Evolutionary conservation across 208 protist species (phyloP), one percentile per base, ranked within the genome.

Genomic region (Blechomonas ayalai): DNA sequence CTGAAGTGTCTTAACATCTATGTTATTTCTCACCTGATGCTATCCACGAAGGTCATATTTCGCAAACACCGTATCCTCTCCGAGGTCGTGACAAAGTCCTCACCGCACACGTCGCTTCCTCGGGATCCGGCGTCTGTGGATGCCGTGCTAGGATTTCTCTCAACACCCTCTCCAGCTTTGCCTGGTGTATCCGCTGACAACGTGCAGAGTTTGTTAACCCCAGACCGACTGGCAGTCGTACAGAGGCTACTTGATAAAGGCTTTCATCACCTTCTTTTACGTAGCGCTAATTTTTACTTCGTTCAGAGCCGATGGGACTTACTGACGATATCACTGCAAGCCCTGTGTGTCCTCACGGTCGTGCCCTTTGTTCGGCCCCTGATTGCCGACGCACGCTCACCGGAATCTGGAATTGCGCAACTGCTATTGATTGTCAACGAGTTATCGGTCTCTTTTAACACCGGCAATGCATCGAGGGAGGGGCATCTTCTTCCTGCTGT

Each of bases 1-100:
- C 58, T 93, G 37, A 72, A 76, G 19, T 88, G 77, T 42, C 47
- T 90, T 29, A 87, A 86, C 42, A 75, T 74, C 20, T 93, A 90
- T 67, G 47, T 86, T 15, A 59, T 88, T 34, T 71, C 72, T 16
- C 74, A 90, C 43, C 52, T 93, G 25, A 86, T 93, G 77, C 64
- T 90, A 13, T 70, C 73, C 13, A 90, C 84, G 2, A 72, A 78
- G 38, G 84, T 90, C 12, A 55, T 90, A 25, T 93, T 93, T 51
- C 63, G 77, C 22, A 80, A 78, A 44, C 84, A 93, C 59, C 73
- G 77, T 4, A 66, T 73, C 32, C 55, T 93, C 13, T 82, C 80
- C 16, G 41, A 57, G 3, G 28, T 82, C 3, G 66, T 90, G n/a
- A 85, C 76, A n/a, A 74, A 86, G 31, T 65, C 67, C 12, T 77